These are phyloP conservation scores for Coniochaeta ligniaria DNA, from an alignment of 2,329 filamentous ascomycete species.

Conservation along the genomic window DNA sequence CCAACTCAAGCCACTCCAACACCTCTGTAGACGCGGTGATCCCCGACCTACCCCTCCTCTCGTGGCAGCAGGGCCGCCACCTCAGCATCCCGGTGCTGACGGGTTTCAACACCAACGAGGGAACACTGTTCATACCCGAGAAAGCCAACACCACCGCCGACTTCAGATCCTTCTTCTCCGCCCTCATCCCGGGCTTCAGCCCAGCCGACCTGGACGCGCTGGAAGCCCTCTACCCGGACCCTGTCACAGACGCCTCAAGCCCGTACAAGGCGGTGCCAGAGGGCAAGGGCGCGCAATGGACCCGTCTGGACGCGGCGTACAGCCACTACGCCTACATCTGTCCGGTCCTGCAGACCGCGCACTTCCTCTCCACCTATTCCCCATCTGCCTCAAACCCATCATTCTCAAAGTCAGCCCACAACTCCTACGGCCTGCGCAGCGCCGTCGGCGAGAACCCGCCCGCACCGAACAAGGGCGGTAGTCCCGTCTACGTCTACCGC, in stretches of 20 bases:
- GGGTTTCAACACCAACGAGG: constrained; percentile 66
- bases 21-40: constrained; percentile 35
- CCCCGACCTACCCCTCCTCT: constrained; percentile 47
- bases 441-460: not conserved
- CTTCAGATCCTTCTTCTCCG: constrained; percentile 54
- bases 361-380: constrained; percentile 25
- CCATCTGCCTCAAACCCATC: not conserved
- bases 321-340: constrained; percentile 59
- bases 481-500: constrained; percentile 48
- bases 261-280: constrained; percentile 23
- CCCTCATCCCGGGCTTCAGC: constrained; percentile 51
- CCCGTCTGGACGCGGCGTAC: constrained; percentile 52
- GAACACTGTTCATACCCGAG: constrained; percentile 53
- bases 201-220: constrained; percentile 45
- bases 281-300: constrained; percentile 46
- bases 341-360: constrained; percentile 53
- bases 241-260: constrained; percentile 22
- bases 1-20: constrained; percentile 9
- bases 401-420: not conserved
- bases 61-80: constrained; percentile 46
- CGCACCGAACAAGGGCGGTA: not conserved
- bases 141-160: constrained; percentile 36
- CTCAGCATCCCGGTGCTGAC: constrained; percentile 58
- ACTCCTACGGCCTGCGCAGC: not conserved
- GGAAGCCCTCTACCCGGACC: constrained; percentile 56